A percentile compares a stretch with the other conserved stretches of the same genome.
These are phyloP conservation scores for Irpex sp. DNA, from an alignment of 1,284 basidiomycete genomes.

Conservation along the genomic window DNA sequence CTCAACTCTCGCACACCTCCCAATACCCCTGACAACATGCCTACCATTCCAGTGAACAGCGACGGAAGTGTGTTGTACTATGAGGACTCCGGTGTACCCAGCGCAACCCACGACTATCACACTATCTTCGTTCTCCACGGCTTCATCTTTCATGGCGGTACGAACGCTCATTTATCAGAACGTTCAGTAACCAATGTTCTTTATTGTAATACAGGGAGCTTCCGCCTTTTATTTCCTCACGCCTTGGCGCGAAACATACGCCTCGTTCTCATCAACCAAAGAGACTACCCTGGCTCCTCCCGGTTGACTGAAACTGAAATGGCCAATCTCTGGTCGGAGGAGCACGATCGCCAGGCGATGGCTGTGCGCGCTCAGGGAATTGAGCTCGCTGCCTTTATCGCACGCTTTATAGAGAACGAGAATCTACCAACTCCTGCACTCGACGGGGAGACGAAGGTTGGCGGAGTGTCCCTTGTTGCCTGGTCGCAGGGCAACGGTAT, in stretches of 20 bases:
- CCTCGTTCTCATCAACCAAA: constrained; percentile 2
- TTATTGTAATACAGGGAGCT: neutral
- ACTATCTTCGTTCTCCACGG: constrained; percentile 5
- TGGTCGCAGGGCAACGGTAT: neutral
- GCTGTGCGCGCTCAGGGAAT: neutral
- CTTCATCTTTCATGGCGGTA: constrained; percentile 6
- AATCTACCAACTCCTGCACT: neutral
- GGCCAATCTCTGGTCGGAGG: neutral
- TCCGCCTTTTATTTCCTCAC: constrained; percentile 1
- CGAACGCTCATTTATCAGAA: neutral
- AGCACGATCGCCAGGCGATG: neutral
- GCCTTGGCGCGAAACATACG: constrained; percentile 2
- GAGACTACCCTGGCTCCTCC: constrained; percentile 7
- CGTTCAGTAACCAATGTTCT: constrained; percentile 39
- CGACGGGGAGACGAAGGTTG: neutral
- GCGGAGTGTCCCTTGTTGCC: neutral
- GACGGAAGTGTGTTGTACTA: constrained; percentile 4
- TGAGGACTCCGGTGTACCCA: constrained; percentile 5
- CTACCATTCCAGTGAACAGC: constrained; percentile 4
- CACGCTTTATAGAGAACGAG: neutral
- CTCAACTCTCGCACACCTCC: neutral
- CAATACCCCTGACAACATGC: neutral
- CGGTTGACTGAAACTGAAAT: neutral
- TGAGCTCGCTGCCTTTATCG: constrained; percentile 1
- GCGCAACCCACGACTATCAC: neutral